Percentiles rank a stretch among this genome's conserved stretches.
These are phyloP conservation scores for Penicillium macrosclerotiorum DNA, from an alignment of 495 filamentous ascomycete species.

Conservation along the genomic window DNA sequence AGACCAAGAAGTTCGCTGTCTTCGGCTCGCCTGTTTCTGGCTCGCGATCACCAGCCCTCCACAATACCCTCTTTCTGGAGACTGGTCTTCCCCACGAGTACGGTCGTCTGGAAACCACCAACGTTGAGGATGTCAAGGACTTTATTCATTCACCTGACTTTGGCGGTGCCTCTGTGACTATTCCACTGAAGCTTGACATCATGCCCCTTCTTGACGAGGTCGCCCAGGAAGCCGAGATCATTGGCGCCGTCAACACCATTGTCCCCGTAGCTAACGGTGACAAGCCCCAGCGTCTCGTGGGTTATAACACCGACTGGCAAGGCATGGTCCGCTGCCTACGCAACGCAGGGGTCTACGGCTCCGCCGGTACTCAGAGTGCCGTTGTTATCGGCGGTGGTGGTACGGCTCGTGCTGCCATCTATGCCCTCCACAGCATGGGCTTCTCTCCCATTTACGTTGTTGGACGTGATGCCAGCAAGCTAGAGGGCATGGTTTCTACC, in stretches of 20 bases:
- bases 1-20: slow-evolving; percentile 74
- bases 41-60: slow-evolving; percentile 82
- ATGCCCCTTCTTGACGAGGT: slow-evolving; percentile 79
- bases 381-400: slow-evolving; percentile 85
- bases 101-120: slow-evolving; percentile 70
- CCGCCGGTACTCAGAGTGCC: slow-evolving; percentile 36
- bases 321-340: slow-evolving; percentile 86
- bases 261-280: slow-evolving; percentile 48
- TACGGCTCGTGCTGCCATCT: slow-evolving; percentile 89
- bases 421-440: slow-evolving; percentile 77
- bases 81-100: slow-evolving; percentile 88
- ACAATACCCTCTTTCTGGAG: slow-evolving; percentile 79
- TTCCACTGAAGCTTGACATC: slow-evolving; percentile 89
- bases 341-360: slow-evolving; percentile 59
- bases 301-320: slow-evolving; percentile 95
- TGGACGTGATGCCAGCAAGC: slow-evolving; percentile 69
- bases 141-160: slow-evolving; percentile 73
- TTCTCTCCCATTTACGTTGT: slow-evolving; percentile 85
- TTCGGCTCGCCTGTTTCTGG: slow-evolving; percentile 80
- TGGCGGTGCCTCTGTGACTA: slow-evolving; percentile 92
- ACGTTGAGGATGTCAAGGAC: slow-evolving; percentile 59
- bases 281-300: slow-evolving; percentile 57
- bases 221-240: slow-evolving; percentile 71
- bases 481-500: slow-evolving; percentile 60
- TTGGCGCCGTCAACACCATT: slow-evolving; percentile 96